Evolutionary conservation across 75 land plant species (phyloP).

Genomic region (Azolla pinnata): DNA sequence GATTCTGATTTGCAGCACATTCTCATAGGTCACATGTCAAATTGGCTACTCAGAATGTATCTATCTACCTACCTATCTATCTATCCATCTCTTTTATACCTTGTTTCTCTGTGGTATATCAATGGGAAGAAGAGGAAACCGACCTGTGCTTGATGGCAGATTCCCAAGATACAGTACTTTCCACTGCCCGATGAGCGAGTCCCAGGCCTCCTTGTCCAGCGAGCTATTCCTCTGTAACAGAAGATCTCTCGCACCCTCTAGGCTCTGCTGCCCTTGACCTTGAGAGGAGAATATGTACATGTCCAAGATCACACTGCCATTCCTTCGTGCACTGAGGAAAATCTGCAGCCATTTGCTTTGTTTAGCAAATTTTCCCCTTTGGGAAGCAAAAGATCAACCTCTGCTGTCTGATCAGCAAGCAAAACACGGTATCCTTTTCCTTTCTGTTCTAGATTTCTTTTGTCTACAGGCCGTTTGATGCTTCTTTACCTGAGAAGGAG

Average conservation of each 20-base stretch:
- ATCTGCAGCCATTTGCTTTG: too few relatives aligned
- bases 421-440: too few relatives aligned
- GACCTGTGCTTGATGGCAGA: neutral
- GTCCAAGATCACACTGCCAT: conserved; percentile 12
- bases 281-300: conserved; percentile 10
- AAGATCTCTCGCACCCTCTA: neutral
- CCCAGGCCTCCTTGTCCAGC: neutral
- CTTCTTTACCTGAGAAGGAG: conserved; percentile 14
- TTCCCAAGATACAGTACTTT: neutral
- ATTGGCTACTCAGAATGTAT: too few relatives aligned
- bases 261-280: neutral
- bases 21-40: too few relatives aligned
- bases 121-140: neutral
- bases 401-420: too few relatives aligned
- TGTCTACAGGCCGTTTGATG: too few relatives aligned
- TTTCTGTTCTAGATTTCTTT: too few relatives aligned
- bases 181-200: conserved; percentile 7
- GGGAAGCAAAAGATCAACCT: neutral
- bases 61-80: neutral
- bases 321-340: conserved; percentile 7
- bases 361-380: too few relatives aligned
- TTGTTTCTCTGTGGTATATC: neutral
- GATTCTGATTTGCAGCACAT: too few relatives aligned
- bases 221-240: conserved; percentile 9
- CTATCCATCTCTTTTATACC: neutral